Percentiles rank a stretch among this genome's conserved stretches.
These are phyloP conservation scores for Polymyxa betae DNA, from an alignment of 208 protist genomes.

Conservation along the genomic window DNA sequence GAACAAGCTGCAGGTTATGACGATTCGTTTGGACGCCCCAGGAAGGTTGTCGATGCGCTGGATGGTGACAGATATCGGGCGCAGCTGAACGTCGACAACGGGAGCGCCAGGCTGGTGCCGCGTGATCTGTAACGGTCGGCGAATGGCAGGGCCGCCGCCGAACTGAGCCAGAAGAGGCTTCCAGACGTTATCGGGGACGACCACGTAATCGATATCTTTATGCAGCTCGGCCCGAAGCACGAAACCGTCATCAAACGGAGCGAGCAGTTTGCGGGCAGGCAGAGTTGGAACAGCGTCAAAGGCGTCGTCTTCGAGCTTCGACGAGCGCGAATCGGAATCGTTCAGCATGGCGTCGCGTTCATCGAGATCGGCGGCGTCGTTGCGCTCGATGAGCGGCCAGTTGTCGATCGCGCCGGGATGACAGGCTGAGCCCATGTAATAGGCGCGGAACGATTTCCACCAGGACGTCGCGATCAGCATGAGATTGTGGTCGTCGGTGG, in stretches of 20 bases:
- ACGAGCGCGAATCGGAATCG: too few relatives aligned
- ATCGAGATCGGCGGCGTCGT: neutral
- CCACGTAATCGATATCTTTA: neutral
- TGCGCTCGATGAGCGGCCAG: neutral
- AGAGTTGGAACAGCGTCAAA: too few relatives aligned
- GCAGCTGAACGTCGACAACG: neutral
- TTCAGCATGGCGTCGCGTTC: too few relatives aligned
- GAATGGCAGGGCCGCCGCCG: neutral
- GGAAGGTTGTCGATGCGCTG: neutral
- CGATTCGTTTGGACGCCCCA: neutral
- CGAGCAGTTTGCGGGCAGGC: neutral
- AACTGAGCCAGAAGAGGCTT: neutral
- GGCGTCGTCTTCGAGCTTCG: too few relatives aligned
- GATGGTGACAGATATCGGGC: neutral
- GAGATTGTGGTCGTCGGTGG: too few relatives aligned
- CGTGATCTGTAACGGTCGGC: neutral
- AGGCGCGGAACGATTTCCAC: neutral
- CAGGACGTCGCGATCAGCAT: too few relatives aligned
- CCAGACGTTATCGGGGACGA: neutral
- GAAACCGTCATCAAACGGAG: slow-evolving; percentile 32
- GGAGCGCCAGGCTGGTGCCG: neutral
- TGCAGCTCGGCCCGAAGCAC: neutral
- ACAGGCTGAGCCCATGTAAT: neutral
- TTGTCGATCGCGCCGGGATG: neutral
- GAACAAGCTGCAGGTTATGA: neutral